Conservation (phyloP, 352 stramenopile species). For the Pythium folliculosum region DNA sequence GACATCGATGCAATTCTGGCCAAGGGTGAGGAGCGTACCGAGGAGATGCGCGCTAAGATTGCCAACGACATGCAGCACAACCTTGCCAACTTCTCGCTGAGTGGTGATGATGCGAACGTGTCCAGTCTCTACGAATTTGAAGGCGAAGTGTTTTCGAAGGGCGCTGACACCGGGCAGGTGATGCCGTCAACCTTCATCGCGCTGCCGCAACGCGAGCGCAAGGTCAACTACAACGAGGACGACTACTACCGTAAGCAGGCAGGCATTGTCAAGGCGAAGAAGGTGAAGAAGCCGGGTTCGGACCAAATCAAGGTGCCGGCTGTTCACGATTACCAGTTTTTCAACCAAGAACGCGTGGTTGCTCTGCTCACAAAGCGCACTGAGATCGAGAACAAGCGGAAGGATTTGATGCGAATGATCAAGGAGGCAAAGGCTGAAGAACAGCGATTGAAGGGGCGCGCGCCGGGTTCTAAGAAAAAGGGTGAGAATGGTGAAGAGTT, state of each 20-base stretch:
- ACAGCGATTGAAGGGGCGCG: conserved; percentile 58
- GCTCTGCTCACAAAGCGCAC: conserved; percentile 85
- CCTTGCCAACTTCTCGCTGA: conserved; percentile 94
- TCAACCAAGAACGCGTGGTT: conserved; percentile 90
- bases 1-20: conserved; percentile 93
- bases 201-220: conserved; percentile 82
- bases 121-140: conserved; percentile 90
- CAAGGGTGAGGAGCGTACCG: conserved; percentile 90
- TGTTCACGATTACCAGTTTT: conserved; percentile 97
- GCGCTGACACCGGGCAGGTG: conserved; percentile 70
- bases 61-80: conserved; percentile 94
- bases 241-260: conserved; percentile 94
- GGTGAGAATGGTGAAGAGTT: conserved; percentile 41
- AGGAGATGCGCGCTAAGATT: conserved; percentile 88
- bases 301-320: conserved; percentile 87
- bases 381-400: conserved; percentile 88
- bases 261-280: conserved; percentile 80
- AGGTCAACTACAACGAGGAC: conserved; percentile 96
- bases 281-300: conserved; percentile 87
- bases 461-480: conserved; percentile 83
- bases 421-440: conserved; percentile 86
- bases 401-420: conserved; percentile 80
- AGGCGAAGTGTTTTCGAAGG: conserved; percentile 89
- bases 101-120: conserved; percentile 83
- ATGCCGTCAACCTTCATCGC: conserved; percentile 91